phyloP scores from a whole-genome alignment of 2,329 filamentous ascomycete species.

The Cercospora sp. region DNA sequence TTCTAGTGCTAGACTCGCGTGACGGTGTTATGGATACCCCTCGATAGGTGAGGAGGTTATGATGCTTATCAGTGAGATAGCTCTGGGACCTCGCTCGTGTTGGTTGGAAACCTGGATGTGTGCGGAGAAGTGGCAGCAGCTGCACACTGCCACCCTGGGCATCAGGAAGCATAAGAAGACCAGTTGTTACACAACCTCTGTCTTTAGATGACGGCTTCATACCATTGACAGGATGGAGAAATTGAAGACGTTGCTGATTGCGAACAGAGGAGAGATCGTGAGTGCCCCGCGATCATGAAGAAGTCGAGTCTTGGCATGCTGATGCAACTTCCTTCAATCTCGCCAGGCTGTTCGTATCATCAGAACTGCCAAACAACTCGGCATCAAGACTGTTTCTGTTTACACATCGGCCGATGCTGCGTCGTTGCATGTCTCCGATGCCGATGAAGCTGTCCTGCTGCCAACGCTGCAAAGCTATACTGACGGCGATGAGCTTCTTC shows the following conservation, averaged over 20 bases:
- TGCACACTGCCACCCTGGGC: not conserved
- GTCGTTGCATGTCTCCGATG: slow-evolving; percentile 56
- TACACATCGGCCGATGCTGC: slow-evolving; percentile 59
- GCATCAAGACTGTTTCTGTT: slow-evolving; percentile 57
- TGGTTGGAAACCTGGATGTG: not conserved
- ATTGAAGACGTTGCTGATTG: slow-evolving; percentile 56
- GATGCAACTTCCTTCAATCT: slow-evolving; percentile 3
- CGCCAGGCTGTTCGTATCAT: slow-evolving; percentile 49
- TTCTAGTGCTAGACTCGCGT: slow-evolving; percentile 5
- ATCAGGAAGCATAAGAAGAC: not conserved
- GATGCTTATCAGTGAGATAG: slow-evolving; percentile 26
- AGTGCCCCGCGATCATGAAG: not conserved
- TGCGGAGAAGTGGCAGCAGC: not conserved
- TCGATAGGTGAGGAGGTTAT: slow-evolving; percentile 14
- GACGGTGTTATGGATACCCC: slow-evolving; percentile 11
- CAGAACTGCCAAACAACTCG: slow-evolving; percentile 53
- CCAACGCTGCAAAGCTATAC: slow-evolving; percentile 53
- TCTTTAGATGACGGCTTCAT: not conserved
- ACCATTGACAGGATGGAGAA: slow-evolving; percentile 40
- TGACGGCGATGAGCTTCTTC: slow-evolving; percentile 51
- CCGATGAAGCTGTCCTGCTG: slow-evolving; percentile 56
- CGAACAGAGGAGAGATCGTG: slow-evolving; percentile 61
- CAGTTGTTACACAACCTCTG: not conserved
- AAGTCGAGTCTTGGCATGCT: slow-evolving; percentile 4
- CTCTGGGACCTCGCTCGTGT: slow-evolving; percentile 4